Percentiles rank a stretch among this genome's conserved stretches.
Evolutionary conservation across 2,329 filamentous ascomycete genomes (phyloP).

Genomic region (Phyllosticta citrichinensis): DNA sequence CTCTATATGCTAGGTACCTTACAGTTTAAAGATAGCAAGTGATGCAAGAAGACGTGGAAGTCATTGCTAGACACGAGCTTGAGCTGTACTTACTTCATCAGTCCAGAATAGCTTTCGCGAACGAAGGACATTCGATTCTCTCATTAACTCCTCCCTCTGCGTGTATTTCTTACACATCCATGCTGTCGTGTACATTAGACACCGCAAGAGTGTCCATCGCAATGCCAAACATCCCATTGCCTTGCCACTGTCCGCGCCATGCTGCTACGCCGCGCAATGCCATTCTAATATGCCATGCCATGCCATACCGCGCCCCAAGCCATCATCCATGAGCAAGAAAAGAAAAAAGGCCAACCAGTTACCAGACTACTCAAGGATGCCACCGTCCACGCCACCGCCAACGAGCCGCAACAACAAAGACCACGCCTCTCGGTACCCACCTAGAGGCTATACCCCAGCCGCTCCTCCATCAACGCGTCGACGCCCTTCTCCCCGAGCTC

Average conservation of each 20-base stretch:
- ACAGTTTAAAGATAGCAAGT: too few species aligned
- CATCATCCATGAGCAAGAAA: background rate
- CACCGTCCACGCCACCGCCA: background rate
- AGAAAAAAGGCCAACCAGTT: background rate
- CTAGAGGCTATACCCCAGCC: constrained; percentile 38
- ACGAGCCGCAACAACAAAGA: background rate
- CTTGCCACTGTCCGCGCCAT: background rate
- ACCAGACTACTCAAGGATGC: background rate
- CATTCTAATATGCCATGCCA: background rate
- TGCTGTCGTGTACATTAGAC: background rate
- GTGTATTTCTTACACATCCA: too few species aligned
- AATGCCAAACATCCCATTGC: background rate
- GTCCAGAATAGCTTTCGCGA: too few species aligned
- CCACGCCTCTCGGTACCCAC: constrained; percentile 1
- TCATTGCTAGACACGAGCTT: too few species aligned
- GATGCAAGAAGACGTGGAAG: too few species aligned
- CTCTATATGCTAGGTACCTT: too few species aligned
- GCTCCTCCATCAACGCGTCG: constrained; percentile 62
- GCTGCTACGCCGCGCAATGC: background rate
- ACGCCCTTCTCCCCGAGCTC: constrained; percentile 68
- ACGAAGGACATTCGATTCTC: too few species aligned
- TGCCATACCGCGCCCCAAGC: background rate
- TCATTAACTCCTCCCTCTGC: too few species aligned
- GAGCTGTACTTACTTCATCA: too few species aligned
- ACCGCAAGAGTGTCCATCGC: background rate